Conservation (phyloP, 148 eudicot species). For the Nyssa sinensis region DNA sequence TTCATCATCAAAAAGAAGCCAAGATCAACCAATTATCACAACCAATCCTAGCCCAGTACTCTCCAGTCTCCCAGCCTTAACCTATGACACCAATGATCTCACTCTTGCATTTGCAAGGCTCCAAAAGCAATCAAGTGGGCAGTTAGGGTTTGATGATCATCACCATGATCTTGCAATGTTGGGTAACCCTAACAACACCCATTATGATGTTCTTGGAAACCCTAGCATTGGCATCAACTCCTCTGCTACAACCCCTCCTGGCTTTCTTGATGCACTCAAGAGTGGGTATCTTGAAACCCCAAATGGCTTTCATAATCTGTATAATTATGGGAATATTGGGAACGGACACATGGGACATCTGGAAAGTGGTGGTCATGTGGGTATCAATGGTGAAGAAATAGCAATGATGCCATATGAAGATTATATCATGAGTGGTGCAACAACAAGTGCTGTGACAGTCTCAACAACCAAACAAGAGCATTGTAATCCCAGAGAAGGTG, state of each 20-base stretch:
- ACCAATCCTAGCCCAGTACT: conserved; percentile 27
- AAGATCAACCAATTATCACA: conserved; percentile 25
- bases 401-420: conserved; percentile 33
- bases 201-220: conserved; percentile 29
- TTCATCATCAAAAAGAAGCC: conserved; percentile 25
- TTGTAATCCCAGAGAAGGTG: conserved; percentile 23
- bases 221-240: conserved; percentile 3
- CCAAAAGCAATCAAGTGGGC: conserved; percentile 38
- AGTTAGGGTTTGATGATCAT: conserved; percentile 30
- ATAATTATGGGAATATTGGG: conserved; percentile 36
- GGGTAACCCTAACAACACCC: conserved; percentile 14
- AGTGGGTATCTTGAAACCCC: conserved; percentile 28
- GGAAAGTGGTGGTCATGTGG: conserved; percentile 24
- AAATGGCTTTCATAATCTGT: conserved; percentile 27
- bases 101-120: conserved; percentile 53
- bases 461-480: conserved; percentile 53
- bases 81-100: conserved; percentile 39
- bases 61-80: conserved; percentile 15
- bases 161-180: conserved; percentile 19
- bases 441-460: conserved; percentile 13
- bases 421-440: not conserved
- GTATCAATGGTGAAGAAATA: conserved; percentile 19
- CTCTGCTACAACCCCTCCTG: not conserved
- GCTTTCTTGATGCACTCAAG: conserved; percentile 27
- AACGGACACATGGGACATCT: conserved; percentile 23